Conservation (phyloP, 2,329 filamentous ascomycete genomes). For the Chaetomiaceae sp. region DNA sequence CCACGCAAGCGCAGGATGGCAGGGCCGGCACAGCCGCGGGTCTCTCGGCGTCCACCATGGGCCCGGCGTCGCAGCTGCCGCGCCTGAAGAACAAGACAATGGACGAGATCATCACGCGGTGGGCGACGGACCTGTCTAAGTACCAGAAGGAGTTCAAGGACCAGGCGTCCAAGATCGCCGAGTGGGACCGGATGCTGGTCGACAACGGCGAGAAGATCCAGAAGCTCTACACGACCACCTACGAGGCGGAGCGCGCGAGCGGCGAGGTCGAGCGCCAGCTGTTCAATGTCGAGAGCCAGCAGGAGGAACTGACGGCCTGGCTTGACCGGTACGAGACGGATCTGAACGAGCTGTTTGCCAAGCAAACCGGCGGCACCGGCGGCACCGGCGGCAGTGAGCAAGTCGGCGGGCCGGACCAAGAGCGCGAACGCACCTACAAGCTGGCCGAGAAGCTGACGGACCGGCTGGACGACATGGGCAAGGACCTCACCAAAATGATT, state of each 20-base stretch:
- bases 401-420: conserved; percentile 83
- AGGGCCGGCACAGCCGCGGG: conserved; percentile 25
- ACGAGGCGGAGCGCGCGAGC: conserved; percentile 88
- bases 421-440: conserved; percentile 94
- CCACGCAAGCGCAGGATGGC: conserved; percentile 20
- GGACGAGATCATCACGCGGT: conserved; percentile 96
- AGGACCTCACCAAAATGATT: conserved; percentile 91
- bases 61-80: conserved; percentile 77
- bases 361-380: conserved; percentile 55
- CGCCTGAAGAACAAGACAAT: conserved; percentile 97
- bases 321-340: conserved; percentile 88
- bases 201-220: conserved; percentile 94
- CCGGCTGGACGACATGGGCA: conserved; percentile 86
- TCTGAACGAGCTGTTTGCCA: conserved; percentile 79
- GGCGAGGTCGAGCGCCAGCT: conserved; percentile 92
- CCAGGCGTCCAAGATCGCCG: conserved; percentile 78
- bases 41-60: conserved; percentile 68
- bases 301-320: conserved; percentile 82
- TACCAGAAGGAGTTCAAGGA: conserved; percentile 96
- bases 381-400: conserved; percentile 59
- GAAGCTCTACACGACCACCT: conserved; percentile 84
- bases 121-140: conserved; percentile 90
- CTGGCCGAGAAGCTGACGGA: conserved; percentile 89
- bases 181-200: conserved; percentile 88
- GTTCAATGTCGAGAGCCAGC: conserved; percentile 81